Percentiles rank a stretch among this genome's conserved stretches.
Conservation (phyloP, 2,329 filamentous ascomycete genomes). For the Emergomyces orientalis region DNA sequence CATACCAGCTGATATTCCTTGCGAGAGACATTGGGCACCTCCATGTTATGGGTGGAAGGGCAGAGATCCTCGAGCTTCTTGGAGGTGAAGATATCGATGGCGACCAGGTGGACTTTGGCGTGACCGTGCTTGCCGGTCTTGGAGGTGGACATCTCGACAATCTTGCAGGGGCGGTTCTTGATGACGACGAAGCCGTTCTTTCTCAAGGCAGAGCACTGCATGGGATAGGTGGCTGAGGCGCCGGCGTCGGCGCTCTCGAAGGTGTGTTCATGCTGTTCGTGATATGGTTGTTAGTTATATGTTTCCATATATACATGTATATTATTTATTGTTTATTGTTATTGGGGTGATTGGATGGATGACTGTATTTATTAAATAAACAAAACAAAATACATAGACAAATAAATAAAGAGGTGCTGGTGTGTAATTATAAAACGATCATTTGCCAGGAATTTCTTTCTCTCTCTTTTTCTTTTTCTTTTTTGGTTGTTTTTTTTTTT, state of each 20-base stretch:
- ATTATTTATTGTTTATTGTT: not conserved
- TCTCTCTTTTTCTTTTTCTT: no score
- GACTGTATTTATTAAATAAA: not conserved
- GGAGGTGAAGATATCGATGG: conserved; percentile 97
- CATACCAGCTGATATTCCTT: conserved; percentile 91
- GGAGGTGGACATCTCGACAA: conserved; percentile 99
- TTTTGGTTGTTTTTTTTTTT: no score
- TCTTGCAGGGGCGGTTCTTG: conserved; percentile 99
- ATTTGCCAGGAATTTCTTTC: not conserved
- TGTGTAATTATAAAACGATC: not conserved
- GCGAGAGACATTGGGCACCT: conserved; percentile 88
- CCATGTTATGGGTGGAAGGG: conserved; percentile 80
- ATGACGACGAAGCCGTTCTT: conserved; percentile 99
- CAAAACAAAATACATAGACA: not conserved
- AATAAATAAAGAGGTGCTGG: not conserved
- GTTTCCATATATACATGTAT: no score
- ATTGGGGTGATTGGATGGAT: not conserved
- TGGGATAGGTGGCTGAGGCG: conserved; percentile 86
- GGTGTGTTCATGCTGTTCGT: conserved; percentile 56
- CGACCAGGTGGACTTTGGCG: conserved; percentile 98
- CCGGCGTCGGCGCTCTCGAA: conserved; percentile 96
- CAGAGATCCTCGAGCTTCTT: conserved; percentile 99
- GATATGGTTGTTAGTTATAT: conserved; percentile 8
- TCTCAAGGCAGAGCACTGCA: conserved; percentile 99
- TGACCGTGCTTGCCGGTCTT: conserved; percentile 99